phyloP scores from a whole-genome alignment of 2,329 filamentous ascomycete species.

The Alternaria angustiovoidea region DNA sequence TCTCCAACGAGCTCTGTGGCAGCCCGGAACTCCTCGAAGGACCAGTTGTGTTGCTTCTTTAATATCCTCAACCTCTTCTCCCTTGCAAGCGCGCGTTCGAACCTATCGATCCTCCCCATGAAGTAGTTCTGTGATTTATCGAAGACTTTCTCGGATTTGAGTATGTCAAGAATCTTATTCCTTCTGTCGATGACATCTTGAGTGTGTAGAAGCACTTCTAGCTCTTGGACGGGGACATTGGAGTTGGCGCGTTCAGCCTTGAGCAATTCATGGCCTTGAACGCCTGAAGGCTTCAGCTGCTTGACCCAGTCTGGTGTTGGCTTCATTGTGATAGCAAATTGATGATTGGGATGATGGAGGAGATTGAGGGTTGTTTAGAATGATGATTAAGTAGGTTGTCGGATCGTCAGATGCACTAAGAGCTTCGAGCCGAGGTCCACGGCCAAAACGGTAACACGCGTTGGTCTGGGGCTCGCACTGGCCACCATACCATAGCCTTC shows the following conservation, averaged over 20 bases:
- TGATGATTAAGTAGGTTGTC: conserved; percentile 19
- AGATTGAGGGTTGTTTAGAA: conserved; percentile 12
- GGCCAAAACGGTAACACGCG: not conserved
- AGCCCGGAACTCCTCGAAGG: conserved; percentile 66
- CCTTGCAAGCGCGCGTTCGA: conserved; percentile 73
- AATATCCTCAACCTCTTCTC: conserved; percentile 75
- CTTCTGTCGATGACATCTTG: conserved; percentile 69
- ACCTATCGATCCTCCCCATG: conserved; percentile 71
- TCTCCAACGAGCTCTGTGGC: conserved; percentile 77
- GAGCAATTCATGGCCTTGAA: conserved; percentile 74
- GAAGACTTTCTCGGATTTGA: conserved; percentile 73
- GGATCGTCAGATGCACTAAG: not conserved
- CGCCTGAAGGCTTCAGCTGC: conserved; percentile 69
- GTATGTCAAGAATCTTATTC: conserved; percentile 67
- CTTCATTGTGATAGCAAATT: conserved; percentile 38
- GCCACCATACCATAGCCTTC: not conserved
- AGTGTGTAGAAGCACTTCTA: conserved; percentile 74
- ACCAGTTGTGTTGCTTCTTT: conserved; percentile 72
- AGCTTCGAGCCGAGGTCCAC: conserved; percentile 29
- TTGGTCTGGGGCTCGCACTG: not conserved
- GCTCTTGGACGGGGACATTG: conserved; percentile 70
- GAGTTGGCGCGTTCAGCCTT: conserved; percentile 72
- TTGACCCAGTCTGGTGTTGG: conserved; percentile 70
- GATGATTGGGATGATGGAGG: conserved; percentile 15
- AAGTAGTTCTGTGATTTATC: conserved; percentile 83